These are phyloP conservation scores for Chlamydomonas schloesseri DNA, from an alignment of 139 green algal species.

Conservation along the genomic window DNA sequence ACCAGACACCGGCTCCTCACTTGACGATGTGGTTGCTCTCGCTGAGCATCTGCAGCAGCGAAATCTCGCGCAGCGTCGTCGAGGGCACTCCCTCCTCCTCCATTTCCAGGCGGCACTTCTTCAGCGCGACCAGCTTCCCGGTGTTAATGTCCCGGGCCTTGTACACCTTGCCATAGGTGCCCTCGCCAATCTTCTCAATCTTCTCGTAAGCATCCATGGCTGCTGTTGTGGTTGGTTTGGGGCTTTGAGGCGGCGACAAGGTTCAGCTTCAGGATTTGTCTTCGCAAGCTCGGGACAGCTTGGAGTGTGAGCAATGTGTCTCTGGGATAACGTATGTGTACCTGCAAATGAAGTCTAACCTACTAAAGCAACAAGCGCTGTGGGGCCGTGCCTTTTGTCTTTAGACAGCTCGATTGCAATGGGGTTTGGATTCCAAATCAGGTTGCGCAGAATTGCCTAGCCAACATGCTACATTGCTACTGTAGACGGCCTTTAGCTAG, in stretches of 20 bases:
- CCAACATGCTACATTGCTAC: no score
- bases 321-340: no score
- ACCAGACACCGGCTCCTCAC: constrained; percentile 49
- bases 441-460: no score
- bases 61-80: constrained; percentile 97
- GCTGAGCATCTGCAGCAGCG: constrained; percentile 95
- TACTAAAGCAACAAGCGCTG: no score
- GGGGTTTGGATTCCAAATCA: no score
- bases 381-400: no score
- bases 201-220: constrained; percentile 94
- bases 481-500: no score
- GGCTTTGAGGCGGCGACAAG: background rate
- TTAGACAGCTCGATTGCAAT: no score
- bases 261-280: no score
- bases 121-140: constrained; percentile 93
- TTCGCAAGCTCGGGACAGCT: no score
- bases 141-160: constrained; percentile 87
- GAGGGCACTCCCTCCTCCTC: constrained; percentile 98
- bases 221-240: background rate
- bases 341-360: no score
- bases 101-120: constrained; percentile 99
- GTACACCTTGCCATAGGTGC: constrained; percentile 99
- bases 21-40: constrained; percentile 95
- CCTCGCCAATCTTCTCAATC: constrained; percentile 96
- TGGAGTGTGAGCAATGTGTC: no score